Conservation (phyloP, 163 green algal genomes). For the Chlamydomonas reinhardtii region DNA sequence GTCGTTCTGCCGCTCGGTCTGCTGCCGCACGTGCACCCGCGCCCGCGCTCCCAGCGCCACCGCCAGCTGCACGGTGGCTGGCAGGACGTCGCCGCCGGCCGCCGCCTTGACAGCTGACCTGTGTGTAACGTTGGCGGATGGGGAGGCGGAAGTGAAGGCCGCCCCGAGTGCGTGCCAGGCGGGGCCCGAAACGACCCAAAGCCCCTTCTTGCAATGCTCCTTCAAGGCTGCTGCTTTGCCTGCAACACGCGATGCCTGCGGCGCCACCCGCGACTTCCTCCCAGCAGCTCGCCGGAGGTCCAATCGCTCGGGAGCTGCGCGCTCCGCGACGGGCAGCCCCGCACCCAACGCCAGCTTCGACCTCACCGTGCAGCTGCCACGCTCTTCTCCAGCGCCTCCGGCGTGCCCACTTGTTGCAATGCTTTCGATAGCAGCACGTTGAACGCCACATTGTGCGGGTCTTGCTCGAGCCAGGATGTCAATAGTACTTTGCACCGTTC, state of each 20-base stretch:
- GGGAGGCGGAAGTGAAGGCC: no score
- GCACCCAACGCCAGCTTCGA: no score
- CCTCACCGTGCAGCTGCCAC: not conserved
- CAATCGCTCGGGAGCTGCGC: not conserved
- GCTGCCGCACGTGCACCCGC: conserved; percentile 21
- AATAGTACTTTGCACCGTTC: conserved; percentile 16
- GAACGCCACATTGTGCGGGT: not conserved
- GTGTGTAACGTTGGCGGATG: no score
- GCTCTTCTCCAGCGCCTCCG: conserved; percentile 6
- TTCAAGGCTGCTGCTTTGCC: no score
- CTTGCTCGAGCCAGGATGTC: not conserved
- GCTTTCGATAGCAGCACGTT: conserved; percentile 10
- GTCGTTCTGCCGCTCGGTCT: conserved; percentile 30
- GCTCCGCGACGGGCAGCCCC: no score
- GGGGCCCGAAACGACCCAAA: no score
- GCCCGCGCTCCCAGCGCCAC: conserved; percentile 25
- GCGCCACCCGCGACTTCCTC: no score
- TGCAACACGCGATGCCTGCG: no score
- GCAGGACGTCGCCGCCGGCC: not conserved
- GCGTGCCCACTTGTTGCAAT: not conserved
- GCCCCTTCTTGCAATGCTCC: no score
- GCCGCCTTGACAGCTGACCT: conserved; percentile 3
- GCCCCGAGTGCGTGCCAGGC: no score
- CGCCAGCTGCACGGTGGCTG: conserved; percentile 13
- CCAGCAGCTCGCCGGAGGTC: no score